phyloP scores from a whole-genome alignment of 169 alveolate species.

The Perkinsus marinus region DNA sequence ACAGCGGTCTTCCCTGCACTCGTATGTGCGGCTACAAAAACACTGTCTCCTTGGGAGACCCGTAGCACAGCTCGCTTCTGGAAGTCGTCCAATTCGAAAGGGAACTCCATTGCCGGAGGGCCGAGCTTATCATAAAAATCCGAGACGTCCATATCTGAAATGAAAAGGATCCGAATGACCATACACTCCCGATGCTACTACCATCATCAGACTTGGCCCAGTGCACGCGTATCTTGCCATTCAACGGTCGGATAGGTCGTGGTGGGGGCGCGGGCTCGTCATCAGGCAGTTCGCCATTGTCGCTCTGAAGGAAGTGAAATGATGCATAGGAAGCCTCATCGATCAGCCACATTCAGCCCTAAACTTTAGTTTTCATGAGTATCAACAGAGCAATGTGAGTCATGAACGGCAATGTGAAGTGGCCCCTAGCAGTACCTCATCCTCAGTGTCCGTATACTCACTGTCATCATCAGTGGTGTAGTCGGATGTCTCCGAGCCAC shows the following conservation, averaged over 20 bases:
- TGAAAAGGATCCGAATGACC: too few relatives aligned
- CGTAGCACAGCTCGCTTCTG: conserved; percentile 87
- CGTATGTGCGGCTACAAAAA: conserved; percentile 96
- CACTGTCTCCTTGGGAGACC: conserved; percentile 75
- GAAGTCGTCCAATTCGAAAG: conserved; percentile 87
- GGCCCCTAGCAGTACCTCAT: not conserved
- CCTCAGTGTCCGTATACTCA: not conserved
- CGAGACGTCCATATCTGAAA: not conserved
- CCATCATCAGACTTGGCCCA: not conserved
- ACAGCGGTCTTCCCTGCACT: conserved; percentile 60
- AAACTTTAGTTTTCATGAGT: not conserved
- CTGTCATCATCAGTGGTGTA: not conserved
- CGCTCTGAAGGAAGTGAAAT: not conserved
- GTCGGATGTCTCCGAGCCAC: not conserved
- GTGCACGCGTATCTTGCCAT: not conserved
- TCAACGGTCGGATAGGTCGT: not conserved
- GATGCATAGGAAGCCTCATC: too few relatives aligned
- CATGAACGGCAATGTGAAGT: not conserved
- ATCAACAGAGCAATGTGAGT: not conserved
- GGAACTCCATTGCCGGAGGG: conserved; percentile 57
- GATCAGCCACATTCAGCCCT: too few relatives aligned
- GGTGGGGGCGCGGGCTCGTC: not conserved
- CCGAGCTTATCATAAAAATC: not conserved
- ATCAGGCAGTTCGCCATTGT: not conserved
- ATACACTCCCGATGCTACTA: not conserved